Base-by-base conservation (phyloP, 306 rosid genomes). In the Trifolium fragiferum region DNA sequence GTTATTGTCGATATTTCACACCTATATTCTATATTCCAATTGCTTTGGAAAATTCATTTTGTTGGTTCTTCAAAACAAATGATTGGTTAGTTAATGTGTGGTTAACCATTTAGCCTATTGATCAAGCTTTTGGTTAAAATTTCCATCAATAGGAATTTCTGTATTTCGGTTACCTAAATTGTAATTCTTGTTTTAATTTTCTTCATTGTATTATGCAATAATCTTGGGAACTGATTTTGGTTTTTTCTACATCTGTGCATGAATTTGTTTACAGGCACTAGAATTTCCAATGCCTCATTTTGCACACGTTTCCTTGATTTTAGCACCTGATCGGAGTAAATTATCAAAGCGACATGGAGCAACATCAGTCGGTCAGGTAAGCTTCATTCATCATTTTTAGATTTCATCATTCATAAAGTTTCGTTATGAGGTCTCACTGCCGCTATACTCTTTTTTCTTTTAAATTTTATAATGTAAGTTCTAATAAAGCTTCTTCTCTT, bases 271-370 rank as follows among this genome's bases (percentile, higher is more conserved):
- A 59, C 93, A 92, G 97, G 91, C 97, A 78, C 78, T 92, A 51
- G 91, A 90, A 80, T 88, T 89, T 59, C 79, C 83, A 41, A 92
- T 92, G 97, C 97, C 97, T 60, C 40, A 79, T 75, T 82, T 82
- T 82, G 91, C 99, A 38, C 99, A 94, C 18, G 97, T 94, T 77
- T 94, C 98, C 82, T 86, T 94, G 79, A 92, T 94, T 82, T 92
- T 94, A 68, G 97, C 96, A 67, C 97, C 99, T 74, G 99, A 94
- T 76, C 86, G 95, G 70, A 90, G 99, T 82, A 94, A 94, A 83
- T 86, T 94, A 77, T 94, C 99, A 50, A 94, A 94, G 86, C 92
- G 97, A 37, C 97, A 92, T 85, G 99, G 97, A 57, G 99, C 99
- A 30, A 94, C 97, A 71, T 94, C 99, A 61, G 99, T 92, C 15